phyloP scores from a whole-genome alignment of 1,139 yeast genomes.

The Kluyveromyces sp. region DNA sequence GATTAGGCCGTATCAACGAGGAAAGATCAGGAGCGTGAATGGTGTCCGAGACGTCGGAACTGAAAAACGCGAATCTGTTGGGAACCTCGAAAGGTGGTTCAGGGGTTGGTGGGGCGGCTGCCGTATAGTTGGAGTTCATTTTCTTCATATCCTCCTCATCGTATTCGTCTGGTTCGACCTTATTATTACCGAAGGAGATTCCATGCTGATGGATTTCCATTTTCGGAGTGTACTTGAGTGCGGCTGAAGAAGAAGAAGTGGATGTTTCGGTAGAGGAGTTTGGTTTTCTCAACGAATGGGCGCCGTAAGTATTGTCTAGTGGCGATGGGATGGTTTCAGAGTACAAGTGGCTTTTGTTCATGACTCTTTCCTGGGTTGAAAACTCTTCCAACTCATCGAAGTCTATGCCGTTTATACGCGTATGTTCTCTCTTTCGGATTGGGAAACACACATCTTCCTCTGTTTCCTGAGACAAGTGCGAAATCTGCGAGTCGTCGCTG shows the following conservation, averaged over 20 bases:
- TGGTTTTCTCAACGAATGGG: not conserved
- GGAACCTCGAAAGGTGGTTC: conserved; percentile 34
- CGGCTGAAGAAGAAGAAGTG: conserved; percentile 38
- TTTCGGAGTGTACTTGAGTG: conserved; percentile 54
- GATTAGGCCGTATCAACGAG: conserved; percentile 57
- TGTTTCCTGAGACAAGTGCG: conserved; percentile 72
- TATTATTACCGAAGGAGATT: conserved; percentile 34
- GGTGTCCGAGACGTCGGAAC: conserved; percentile 76
- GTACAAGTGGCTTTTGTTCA: conserved; percentile 11
- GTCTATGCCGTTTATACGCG: conserved; percentile 63
- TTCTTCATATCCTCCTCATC: conserved; percentile 4
- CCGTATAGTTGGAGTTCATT: not conserved
- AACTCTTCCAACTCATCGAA: conserved; percentile 74
- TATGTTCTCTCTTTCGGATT: conserved; percentile 60
- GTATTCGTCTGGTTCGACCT: conserved; percentile 31
- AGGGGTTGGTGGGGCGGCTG: not conserved
- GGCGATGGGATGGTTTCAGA: not conserved
- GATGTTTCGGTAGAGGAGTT: conserved; percentile 27
- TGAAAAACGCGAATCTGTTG: conserved; percentile 77
- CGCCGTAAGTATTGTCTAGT: not conserved
- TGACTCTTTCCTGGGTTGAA: conserved; percentile 38
- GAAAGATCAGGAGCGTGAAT: conserved; percentile 84
- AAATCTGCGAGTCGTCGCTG: conserved; percentile 65
- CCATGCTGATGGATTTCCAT: conserved; percentile 16
- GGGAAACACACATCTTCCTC: conserved; percentile 99